Percentiles rank a stretch among this genome's conserved stretches.
phyloP scores from a whole-genome alignment of 2,329 filamentous ascomycete species.

The Neofusicoccum ribis region DNA sequence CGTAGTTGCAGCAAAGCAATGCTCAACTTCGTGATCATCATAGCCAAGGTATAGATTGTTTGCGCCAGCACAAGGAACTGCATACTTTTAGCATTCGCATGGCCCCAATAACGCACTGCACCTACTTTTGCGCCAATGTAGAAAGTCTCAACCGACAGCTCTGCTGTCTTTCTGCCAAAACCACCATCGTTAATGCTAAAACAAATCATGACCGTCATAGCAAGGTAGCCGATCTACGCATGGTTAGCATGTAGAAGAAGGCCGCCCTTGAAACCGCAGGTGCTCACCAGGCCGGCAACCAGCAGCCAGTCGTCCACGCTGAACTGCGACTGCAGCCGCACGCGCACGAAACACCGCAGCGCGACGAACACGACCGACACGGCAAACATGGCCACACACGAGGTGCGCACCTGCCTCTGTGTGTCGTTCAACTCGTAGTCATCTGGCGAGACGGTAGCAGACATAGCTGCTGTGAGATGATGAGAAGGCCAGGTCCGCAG shows the following conservation, averaged over 20 bases:
- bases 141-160: neutral
- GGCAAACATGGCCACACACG: neutral
- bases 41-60: neutral
- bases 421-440: neutral
- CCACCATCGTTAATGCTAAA: neutral
- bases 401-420: neutral
- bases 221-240: neutral
- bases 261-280: neutral
- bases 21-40: conserved; percentile 5
- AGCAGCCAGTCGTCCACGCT: conserved; percentile 11
- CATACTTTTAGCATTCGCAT: neutral
- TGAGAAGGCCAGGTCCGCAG: neutral
- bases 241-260: neutral
- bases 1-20: conserved; percentile 7
- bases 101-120: neutral
- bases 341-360: neutral
- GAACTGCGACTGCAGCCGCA: neutral
- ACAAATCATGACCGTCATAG: neutral
- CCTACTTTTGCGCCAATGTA: neutral
- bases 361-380: conserved; percentile 6
- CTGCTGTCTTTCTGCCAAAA: neutral
- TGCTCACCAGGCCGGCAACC: neutral
- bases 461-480: neutral
- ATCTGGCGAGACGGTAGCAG: neutral
- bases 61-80: conserved; percentile 1